Evolutionary conservation across 345 rosid genomes (phyloP).

Genomic region (Lepidium aucheri): DNA sequence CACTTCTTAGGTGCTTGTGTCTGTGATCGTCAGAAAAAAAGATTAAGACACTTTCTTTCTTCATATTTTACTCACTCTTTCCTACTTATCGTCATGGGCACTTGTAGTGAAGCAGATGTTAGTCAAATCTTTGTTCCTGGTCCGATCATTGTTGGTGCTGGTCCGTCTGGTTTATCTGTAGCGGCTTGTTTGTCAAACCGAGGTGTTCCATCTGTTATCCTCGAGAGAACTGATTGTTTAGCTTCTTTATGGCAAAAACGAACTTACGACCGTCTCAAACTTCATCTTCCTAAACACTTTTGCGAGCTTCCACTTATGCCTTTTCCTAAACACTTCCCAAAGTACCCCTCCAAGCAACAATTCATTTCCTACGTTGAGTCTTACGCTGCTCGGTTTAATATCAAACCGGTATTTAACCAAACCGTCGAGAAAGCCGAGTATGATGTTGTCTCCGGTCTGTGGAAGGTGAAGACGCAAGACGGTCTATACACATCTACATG

Average conservation of each 20-base stretch:
- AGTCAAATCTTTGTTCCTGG: slow-evolving; percentile 32
- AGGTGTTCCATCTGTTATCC: slow-evolving; percentile 59
- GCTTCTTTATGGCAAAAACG: slow-evolving; percentile 77
- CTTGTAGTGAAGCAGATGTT: slow-evolving; percentile 26
- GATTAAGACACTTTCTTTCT: neutral
- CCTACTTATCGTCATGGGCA: slow-evolving; percentile 34
- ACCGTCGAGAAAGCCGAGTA: slow-evolving; percentile 48
- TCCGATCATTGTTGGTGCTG: slow-evolving; percentile 92
- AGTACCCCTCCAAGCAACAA: slow-evolving; percentile 63
- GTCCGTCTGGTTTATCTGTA: slow-evolving; percentile 80
- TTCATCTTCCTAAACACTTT: slow-evolving; percentile 83
- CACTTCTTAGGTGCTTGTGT: slow-evolving; percentile 9
- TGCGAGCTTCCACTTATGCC: slow-evolving; percentile 66
- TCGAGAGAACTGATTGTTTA: slow-evolving; percentile 64
- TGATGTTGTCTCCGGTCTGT: slow-evolving; percentile 37
- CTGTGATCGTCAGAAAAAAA: slow-evolving; percentile 6
- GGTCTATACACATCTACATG: slow-evolving; percentile 47
- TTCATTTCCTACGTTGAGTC: slow-evolving; percentile 67
- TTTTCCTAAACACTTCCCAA: slow-evolving; percentile 65
- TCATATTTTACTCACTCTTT: too few species aligned
- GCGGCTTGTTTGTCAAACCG: slow-evolving; percentile 62
- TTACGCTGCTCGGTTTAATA: slow-evolving; percentile 59
- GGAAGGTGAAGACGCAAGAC: slow-evolving; percentile 62
- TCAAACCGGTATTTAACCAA: slow-evolving; percentile 59
- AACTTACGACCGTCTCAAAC: slow-evolving; percentile 84